A percentile compares a stretch with the other conserved stretches of the same genome.
phyloP scores from a whole-genome alignment of 2,329 filamentous ascomycete species.

The Didymella lethalis region DNA sequence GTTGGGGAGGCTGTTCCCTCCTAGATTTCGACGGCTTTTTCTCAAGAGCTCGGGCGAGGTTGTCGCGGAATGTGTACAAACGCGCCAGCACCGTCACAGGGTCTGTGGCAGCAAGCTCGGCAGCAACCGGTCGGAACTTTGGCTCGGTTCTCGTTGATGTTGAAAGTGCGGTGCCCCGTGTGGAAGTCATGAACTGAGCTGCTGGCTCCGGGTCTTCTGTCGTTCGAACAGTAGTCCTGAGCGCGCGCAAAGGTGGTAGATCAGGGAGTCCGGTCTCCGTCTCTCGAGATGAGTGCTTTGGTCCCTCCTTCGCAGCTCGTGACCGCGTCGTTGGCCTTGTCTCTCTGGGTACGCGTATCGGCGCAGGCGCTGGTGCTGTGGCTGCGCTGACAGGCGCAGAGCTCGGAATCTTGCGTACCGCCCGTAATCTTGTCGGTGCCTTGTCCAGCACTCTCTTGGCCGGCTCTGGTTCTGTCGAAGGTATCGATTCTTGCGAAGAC shows the following conservation, averaged over 20 bases:
- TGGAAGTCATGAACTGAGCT: conserved; percentile 15
- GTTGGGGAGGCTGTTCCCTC: conserved; percentile 61
- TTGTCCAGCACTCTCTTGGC: conserved; percentile 45
- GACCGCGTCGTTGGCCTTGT: conserved; percentile 39
- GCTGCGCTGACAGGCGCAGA: conserved; percentile 43
- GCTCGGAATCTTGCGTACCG: conserved; percentile 48
- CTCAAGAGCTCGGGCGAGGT: conserved; percentile 55
- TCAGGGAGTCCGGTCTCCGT: conserved; percentile 37
- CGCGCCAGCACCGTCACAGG: conserved; percentile 56
- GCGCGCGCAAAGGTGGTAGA: conserved; percentile 35
- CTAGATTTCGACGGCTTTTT: conserved; percentile 47
- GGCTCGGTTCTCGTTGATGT: conserved; percentile 29
- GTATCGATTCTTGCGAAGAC: conserved; percentile 30
- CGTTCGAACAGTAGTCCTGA: conserved; percentile 30
- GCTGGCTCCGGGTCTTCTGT: conserved; percentile 32
- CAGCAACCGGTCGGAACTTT: conserved; percentile 35
- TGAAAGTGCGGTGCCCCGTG: conserved; percentile 25
- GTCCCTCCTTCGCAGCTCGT: conserved; percentile 34
- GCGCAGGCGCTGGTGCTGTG: conserved; percentile 40
- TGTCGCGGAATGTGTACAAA: conserved; percentile 56
- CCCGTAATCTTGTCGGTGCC: conserved; percentile 47
- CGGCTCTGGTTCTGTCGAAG: conserved; percentile 30
- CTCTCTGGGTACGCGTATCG: conserved; percentile 41
- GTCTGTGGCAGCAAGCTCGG: conserved; percentile 51
- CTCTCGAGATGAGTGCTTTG: conserved; percentile 24